Evolutionary conservation across 2,329 filamentous ascomycete genomes (phyloP).

Genomic region (Huntiella omanensis): DNA sequence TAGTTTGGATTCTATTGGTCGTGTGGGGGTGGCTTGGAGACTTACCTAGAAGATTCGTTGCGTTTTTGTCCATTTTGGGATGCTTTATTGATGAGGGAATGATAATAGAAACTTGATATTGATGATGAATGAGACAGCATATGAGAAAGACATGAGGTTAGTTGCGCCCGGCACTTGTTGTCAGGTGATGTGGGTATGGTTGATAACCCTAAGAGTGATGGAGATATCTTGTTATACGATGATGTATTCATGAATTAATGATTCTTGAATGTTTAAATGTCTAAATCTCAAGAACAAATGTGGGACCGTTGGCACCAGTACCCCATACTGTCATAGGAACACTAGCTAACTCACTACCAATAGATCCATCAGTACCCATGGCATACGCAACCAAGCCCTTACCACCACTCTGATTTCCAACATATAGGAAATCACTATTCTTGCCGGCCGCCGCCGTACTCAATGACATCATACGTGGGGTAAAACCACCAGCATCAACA

Average conservation of each 20-base stretch:
- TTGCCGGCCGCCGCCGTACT: conserved; percentile 16
- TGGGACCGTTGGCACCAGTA: not conserved
- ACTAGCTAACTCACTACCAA: conserved; percentile 12
- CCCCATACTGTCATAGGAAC: conserved; percentile 8
- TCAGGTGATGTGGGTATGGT: not conserved
- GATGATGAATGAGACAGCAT: not conserved
- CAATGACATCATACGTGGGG: conserved; percentile 27
- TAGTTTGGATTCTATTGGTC: not conserved
- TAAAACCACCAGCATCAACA: conserved; percentile 19
- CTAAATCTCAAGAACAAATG: conserved; percentile 9
- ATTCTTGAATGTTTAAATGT: not conserved
- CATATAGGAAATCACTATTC: conserved; percentile 20
- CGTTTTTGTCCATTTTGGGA: conserved; percentile 8
- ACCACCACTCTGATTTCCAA: conserved; percentile 27
- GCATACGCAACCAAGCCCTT: conserved; percentile 23
- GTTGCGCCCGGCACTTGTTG: not conserved
- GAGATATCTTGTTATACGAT: not conserved
- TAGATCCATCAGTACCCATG: conserved; percentile 17
- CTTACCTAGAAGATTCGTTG: conserved; percentile 21
- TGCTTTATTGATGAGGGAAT: not conserved
- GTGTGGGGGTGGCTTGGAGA: not conserved
- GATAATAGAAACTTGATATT: not conserved
- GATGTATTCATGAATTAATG: no score
- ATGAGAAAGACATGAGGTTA: not conserved
- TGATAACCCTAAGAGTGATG: not conserved